Conservation (phyloP, 1,284 basidiomycete genomes). For the Somion occarium region DNA sequence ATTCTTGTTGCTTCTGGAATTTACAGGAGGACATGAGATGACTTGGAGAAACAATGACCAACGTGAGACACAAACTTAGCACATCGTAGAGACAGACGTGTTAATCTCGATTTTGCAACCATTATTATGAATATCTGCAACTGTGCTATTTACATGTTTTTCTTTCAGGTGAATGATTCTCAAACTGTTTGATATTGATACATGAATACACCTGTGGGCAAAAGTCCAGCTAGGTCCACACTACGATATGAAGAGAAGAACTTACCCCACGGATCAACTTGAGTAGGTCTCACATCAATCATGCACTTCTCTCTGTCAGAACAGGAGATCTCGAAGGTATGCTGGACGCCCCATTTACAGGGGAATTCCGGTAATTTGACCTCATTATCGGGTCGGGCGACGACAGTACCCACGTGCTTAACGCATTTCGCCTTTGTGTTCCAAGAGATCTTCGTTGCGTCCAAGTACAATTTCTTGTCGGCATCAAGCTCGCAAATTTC, state of each 20-base stretch:
- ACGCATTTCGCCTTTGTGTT: conserved; percentile 12
- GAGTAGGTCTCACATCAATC: conserved; percentile 2
- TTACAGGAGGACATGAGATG: too few species aligned
- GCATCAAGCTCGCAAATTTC: conserved; percentile 17
- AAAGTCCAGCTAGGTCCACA: not conserved
- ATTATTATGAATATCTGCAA: too few species aligned
- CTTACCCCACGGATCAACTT: conserved; percentile 5
- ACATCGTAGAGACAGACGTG: too few species aligned
- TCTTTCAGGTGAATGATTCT: too few species aligned
- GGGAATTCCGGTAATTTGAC: conserved; percentile 19
- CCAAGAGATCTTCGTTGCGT: conserved; percentile 19
- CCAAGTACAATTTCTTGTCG: conserved; percentile 12
- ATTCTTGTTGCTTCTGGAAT: too few species aligned
- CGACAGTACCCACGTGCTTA: conserved; percentile 15
- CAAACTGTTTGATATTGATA: conserved; percentile 4
- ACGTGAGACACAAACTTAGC: too few species aligned
- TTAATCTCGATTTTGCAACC: too few species aligned
- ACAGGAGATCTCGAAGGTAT: conserved; percentile 18
- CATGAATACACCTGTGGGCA: conserved; percentile 1
- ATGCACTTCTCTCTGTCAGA: not conserved
- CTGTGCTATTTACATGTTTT: too few species aligned
- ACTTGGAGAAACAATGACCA: too few species aligned
- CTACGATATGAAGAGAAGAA: not conserved
- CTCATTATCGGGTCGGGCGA: conserved; percentile 16
- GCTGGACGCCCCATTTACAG: conserved; percentile 19